Percentiles rank a stretch among this genome's conserved stretches.
These are phyloP conservation scores for Hericium erinaceus DNA, from an alignment of 768 basidiomycete species.

Conservation along the genomic window DNA sequence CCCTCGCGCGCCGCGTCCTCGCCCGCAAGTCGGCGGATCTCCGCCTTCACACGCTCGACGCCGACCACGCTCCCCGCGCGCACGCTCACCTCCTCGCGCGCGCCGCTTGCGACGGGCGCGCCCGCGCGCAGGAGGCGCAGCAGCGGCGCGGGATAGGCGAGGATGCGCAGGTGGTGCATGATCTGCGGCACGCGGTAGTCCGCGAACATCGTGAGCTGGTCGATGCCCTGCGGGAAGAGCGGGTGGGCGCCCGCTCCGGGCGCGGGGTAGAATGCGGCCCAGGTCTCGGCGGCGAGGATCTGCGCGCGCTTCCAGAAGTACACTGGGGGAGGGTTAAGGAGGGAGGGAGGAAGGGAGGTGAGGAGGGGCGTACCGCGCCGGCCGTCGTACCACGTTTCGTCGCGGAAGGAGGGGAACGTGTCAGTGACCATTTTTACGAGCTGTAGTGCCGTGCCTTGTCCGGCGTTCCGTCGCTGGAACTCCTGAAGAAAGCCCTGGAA, in stretches of 20 bases:
- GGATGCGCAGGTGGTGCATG: constrained; percentile 70
- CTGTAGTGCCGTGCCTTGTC: constrained; percentile 10
- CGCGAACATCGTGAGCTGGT: constrained; percentile 84
- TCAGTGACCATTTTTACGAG: constrained; percentile 14
- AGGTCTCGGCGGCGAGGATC: constrained; percentile 83
- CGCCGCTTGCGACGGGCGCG: constrained; percentile 41
- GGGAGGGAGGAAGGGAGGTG: background rate
- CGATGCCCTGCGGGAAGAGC: constrained; percentile 60
- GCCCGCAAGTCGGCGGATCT: constrained; percentile 18
- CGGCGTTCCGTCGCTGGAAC: constrained; percentile 7
- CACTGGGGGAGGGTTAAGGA: constrained; percentile 33
- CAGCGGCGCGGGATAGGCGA: constrained; percentile 61
- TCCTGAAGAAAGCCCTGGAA: constrained; percentile 12
- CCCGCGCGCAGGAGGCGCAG: constrained; percentile 38
- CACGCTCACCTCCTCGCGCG: constrained; percentile 64
- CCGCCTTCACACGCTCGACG: constrained; percentile 62
- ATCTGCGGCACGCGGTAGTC: constrained; percentile 92
- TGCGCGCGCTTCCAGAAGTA: constrained; percentile 87
- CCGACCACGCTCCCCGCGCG: constrained; percentile 74
- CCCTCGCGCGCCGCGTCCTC: background rate
- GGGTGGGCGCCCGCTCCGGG: constrained; percentile 44
- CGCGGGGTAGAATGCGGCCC: constrained; percentile 83
- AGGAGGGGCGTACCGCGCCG: constrained; percentile 40
- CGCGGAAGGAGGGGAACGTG: constrained; percentile 15
- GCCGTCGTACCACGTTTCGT: constrained; percentile 14